A percentile compares a stretch with the other conserved stretches of the same genome.
Evolutionary conservation across 2,329 filamentous ascomycete species (phyloP).

Genomic region (Penicillium olsonii): DNA sequence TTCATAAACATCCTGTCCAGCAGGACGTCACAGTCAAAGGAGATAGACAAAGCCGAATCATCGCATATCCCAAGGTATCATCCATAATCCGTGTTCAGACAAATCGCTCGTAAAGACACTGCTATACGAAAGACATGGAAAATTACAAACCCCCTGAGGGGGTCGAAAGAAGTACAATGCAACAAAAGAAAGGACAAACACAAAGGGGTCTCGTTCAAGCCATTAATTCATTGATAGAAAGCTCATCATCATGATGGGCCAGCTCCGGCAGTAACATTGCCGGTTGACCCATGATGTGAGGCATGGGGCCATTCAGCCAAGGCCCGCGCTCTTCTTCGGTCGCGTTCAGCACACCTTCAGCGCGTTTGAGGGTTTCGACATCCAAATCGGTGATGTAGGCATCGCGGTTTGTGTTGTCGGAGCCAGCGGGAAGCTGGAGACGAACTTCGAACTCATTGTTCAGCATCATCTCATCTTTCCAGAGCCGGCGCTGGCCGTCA

Average conservation of each 20-base stretch:
- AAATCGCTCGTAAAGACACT: conserved; percentile 23
- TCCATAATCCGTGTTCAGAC: conserved; percentile 20
- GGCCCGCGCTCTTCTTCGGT: conserved; percentile 85
- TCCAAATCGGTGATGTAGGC: conserved; percentile 91
- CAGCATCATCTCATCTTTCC: conserved; percentile 99
- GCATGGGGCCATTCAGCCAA: conserved; percentile 58
- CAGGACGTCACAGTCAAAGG: conserved; percentile 6
- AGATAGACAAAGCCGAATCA: conserved; percentile 9
- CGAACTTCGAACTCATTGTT: conserved; percentile 93
- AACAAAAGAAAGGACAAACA: conserved; percentile 7
- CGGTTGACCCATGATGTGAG: conserved; percentile 38
- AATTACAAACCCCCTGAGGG: conserved; percentile 8
- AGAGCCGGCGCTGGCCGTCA: conserved; percentile 80
- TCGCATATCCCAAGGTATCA: conserved; percentile 22
- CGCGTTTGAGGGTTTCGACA: conserved; percentile 82
- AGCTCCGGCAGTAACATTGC: conserved; percentile 34
- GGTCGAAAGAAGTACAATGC: conserved; percentile 1
- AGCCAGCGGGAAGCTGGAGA: conserved; percentile 72
- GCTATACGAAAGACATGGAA: conserved; percentile 23
- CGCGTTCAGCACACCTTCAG: conserved; percentile 78
- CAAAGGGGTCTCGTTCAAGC: conserved; percentile 20
- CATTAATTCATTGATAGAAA: conserved; percentile 40
- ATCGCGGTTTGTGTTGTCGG: conserved; percentile 81
- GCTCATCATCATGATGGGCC: conserved; percentile 30
- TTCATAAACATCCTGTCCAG: conserved; percentile 9